Evolutionary conservation across 352 stramenopile genomes (phyloP).

Genomic region (Globisporangium spiculum): DNA sequence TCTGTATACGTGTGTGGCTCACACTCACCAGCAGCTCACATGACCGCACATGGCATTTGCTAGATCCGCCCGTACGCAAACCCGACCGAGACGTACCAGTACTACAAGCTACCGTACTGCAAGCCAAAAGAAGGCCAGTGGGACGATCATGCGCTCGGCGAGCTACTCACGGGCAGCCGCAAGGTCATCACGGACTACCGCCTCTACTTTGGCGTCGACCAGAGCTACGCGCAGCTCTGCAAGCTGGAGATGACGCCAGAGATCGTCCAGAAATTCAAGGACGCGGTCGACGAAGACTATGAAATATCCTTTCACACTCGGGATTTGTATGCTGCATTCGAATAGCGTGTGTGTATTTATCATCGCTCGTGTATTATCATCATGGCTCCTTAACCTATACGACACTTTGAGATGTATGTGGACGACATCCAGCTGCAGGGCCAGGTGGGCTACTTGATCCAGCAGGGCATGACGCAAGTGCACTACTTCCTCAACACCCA

Average conservation of each 20-base stretch:
- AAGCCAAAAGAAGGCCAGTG: slow-evolving; percentile 77
- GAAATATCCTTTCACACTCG: slow-evolving; percentile 55
- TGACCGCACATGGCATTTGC: background rate
- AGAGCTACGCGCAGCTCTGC: slow-evolving; percentile 89
- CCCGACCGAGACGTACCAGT: slow-evolving; percentile 98
- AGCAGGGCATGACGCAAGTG: slow-evolving; percentile 63
- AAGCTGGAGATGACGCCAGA: slow-evolving; percentile 73
- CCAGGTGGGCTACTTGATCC: slow-evolving; percentile 91
- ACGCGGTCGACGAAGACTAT: slow-evolving; percentile 97
- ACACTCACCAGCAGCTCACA: slow-evolving; percentile 4
- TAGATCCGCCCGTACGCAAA: slow-evolving; percentile 95
- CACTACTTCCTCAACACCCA: slow-evolving; percentile 95
- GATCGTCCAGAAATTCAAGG: slow-evolving; percentile 89
- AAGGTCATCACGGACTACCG: slow-evolving; percentile 88
- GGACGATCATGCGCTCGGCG: slow-evolving; percentile 91
- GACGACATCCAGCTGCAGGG: slow-evolving; percentile 97
- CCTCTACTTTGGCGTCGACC: slow-evolving; percentile 79
- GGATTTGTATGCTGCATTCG: background rate
- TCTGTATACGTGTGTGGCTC: background rate
- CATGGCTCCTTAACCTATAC: slow-evolving; percentile 7
- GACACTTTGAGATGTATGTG: slow-evolving; percentile 96
- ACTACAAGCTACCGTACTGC: slow-evolving; percentile 98
- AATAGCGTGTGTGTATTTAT: slow-evolving; percentile 13
- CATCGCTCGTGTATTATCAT: slow-evolving; percentile 12
- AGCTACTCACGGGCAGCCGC: slow-evolving; percentile 95